phyloP scores from a whole-genome alignment of 495 filamentous ascomycete genomes.

The Poronia punctata region DNA sequence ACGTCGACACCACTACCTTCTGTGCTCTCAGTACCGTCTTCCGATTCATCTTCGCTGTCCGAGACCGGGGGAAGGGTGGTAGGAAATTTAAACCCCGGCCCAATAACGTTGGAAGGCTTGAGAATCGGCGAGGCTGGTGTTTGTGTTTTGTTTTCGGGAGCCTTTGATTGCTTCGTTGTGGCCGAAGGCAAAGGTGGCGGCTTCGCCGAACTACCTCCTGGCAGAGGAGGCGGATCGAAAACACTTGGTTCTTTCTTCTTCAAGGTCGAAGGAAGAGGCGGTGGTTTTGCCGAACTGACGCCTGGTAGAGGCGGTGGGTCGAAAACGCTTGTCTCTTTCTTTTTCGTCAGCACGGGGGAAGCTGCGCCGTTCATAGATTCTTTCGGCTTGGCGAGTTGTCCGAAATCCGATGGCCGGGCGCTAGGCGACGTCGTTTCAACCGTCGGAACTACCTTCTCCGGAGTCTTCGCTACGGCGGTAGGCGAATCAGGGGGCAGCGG shows the following conservation, averaged over 20 bases:
- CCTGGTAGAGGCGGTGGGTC: conserved; percentile 33
- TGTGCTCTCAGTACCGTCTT: conserved; percentile 36
- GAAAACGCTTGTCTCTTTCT: conserved; percentile 27
- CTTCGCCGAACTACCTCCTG: conserved; percentile 16
- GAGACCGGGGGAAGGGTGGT: conserved; percentile 21
- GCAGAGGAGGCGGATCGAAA: conserved; percentile 33
- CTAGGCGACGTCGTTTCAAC: conserved; percentile 4
- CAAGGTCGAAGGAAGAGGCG: conserved; percentile 21
- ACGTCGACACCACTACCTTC: conserved; percentile 61
- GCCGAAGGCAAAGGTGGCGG: conserved; percentile 22
- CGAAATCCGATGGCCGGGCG: conserved; percentile 10
- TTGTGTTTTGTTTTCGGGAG: conserved; percentile 14
- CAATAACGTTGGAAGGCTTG: conserved; percentile 12
- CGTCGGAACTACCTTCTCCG: not conserved
- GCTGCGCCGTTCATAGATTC: conserved; percentile 28
- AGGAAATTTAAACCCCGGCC: conserved; percentile 25
- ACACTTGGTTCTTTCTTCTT: conserved; percentile 30
- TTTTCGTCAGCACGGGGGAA: no score
- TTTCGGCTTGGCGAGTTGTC: conserved; percentile 16
- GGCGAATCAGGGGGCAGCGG: conserved; percentile 58
- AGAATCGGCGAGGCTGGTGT: conserved; percentile 15
- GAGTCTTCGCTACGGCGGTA: conserved; percentile 10
- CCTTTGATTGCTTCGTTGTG: conserved; percentile 19
- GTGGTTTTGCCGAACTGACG: conserved; percentile 9
- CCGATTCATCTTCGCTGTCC: conserved; percentile 35